phyloP scores from a whole-genome alignment of 805 yeast genomes.

The Komagataella populi region DNA sequence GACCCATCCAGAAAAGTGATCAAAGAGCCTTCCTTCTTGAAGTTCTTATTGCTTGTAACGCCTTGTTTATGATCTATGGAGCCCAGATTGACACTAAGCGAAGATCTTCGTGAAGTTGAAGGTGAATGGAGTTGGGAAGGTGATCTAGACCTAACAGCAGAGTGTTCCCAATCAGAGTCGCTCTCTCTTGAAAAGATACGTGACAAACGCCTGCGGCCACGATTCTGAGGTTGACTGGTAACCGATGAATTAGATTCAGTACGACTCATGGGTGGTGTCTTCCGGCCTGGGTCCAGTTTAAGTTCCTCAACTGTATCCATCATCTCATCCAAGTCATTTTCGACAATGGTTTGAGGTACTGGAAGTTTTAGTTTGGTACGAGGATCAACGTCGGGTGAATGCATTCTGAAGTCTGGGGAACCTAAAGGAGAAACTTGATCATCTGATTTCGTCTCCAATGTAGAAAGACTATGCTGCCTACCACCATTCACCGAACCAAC shows the following conservation, averaged over 20 bases:
- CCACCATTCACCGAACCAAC: background rate
- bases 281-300: background rate
- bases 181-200: background rate
- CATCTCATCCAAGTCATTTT: slow-evolving; percentile 18
- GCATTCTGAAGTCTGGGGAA: background rate
- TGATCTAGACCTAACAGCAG: background rate
- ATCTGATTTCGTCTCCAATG: background rate
- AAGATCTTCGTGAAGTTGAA: background rate
- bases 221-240: background rate
- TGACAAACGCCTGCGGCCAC: background rate
- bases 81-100: background rate
- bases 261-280: background rate
- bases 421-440: background rate
- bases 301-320: slow-evolving; percentile 7
- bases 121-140: slow-evolving; percentile 1
- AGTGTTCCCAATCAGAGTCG: background rate
- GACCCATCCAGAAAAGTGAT: slow-evolving; percentile 15
- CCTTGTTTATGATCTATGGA: background rate
- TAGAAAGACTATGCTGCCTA: background rate
- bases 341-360: slow-evolving; percentile 17
- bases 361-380: slow-evolving; percentile 12
- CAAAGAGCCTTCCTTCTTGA: slow-evolving; percentile 13
- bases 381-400: background rate
- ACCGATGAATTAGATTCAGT: background rate
- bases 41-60: background rate